These are phyloP conservation scores for Ophiostoma sp. DNA, from an alignment of 2,329 filamentous ascomycete genomes.

Conservation along the genomic window DNA sequence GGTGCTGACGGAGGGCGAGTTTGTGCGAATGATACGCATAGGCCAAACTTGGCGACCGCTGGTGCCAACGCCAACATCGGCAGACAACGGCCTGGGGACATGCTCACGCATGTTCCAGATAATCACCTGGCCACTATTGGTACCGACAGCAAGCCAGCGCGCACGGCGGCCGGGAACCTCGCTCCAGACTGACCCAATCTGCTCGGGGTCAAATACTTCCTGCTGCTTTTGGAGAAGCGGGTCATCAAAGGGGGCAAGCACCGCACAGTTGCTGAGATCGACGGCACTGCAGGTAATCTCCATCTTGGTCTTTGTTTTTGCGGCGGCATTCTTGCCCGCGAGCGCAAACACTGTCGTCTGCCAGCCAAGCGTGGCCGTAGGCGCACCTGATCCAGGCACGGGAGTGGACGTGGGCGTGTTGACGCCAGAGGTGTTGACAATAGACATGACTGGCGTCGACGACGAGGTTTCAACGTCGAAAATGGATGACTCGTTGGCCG, in stretches of 20 bases:
- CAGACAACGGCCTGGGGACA: conserved; percentile 27
- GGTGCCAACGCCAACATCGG: background rate
- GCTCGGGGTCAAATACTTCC: conserved; percentile 43
- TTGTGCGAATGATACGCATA: conserved; percentile 77
- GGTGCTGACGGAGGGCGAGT: conserved; percentile 80
- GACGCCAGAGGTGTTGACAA: background rate
- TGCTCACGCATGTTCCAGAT: conserved; percentile 79
- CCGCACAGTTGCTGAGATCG: conserved; percentile 68
- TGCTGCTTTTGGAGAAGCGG: conserved; percentile 51
- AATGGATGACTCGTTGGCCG: background rate
- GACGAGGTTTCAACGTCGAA: conserved; percentile 25
- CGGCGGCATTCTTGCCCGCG: conserved; percentile 45
- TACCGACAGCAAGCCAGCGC: conserved; percentile 76
- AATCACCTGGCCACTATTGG: conserved; percentile 67
- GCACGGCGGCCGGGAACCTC: conserved; percentile 82
- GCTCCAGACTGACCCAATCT: conserved; percentile 34
- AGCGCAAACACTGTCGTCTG: conserved; percentile 56
- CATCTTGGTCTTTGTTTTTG: conserved; percentile 31
- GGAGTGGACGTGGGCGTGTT: background rate
- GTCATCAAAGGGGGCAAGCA: conserved; percentile 71
- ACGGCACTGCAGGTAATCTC: conserved; percentile 65
- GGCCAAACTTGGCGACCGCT: conserved; percentile 49
- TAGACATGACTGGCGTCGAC: conserved; percentile 4
- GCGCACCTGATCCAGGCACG: background rate
- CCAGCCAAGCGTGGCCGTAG: conserved; percentile 57